A percentile compares a stretch with the other conserved stretches of the same genome.
phyloP scores from a whole-genome alignment of 2,329 filamentous ascomycete species.

The Pestalotiopsis sp. region DNA sequence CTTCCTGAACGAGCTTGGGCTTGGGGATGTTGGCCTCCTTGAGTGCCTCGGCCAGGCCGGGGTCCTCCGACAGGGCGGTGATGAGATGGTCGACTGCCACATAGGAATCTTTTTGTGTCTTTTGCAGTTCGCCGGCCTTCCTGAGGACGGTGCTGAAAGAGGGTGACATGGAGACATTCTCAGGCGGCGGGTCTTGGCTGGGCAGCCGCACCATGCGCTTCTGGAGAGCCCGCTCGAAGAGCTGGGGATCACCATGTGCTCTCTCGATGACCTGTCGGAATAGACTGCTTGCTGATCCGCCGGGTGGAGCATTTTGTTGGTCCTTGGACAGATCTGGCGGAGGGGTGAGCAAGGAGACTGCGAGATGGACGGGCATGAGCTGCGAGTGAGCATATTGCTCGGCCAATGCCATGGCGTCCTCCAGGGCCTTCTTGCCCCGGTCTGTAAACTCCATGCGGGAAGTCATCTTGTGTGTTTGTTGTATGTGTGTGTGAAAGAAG shows the following conservation, averaged over 20 bases:
- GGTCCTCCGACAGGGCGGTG: conserved; percentile 77
- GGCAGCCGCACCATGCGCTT: conserved; percentile 87
- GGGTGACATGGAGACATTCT: conserved; percentile 80
- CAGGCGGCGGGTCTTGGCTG: conserved; percentile 92
- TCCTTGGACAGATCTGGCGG: conserved; percentile 77
- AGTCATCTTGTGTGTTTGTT: conserved; percentile 54
- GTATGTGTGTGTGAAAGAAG: not conserved
- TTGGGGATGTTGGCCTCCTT: conserved; percentile 91
- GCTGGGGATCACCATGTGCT: conserved; percentile 88
- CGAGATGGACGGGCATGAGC: conserved; percentile 85
- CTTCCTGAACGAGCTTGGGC: conserved; percentile 83
- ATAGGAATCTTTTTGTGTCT: conserved; percentile 95
- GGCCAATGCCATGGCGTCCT: conserved; percentile 84
- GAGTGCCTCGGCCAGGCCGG: conserved; percentile 69
- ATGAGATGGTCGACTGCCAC: conserved; percentile 96
- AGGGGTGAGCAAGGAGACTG: conserved; percentile 77
- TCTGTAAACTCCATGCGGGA: conserved; percentile 91
- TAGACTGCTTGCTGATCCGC: conserved; percentile 63
- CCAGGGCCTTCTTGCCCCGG: conserved; percentile 83
- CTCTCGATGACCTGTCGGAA: conserved; percentile 94
- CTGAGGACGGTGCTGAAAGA: conserved; percentile 80
- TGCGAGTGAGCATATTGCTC: conserved; percentile 91
- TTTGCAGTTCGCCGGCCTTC: conserved; percentile 84
- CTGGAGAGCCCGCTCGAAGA: conserved; percentile 86
- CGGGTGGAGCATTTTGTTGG: conserved; percentile 73